A percentile compares a stretch with the other conserved stretches of the same genome.
These are phyloP conservation scores for Plicaturopsis crispa DNA, from an alignment of 768 basidiomycete species.

Conservation along the genomic window DNA sequence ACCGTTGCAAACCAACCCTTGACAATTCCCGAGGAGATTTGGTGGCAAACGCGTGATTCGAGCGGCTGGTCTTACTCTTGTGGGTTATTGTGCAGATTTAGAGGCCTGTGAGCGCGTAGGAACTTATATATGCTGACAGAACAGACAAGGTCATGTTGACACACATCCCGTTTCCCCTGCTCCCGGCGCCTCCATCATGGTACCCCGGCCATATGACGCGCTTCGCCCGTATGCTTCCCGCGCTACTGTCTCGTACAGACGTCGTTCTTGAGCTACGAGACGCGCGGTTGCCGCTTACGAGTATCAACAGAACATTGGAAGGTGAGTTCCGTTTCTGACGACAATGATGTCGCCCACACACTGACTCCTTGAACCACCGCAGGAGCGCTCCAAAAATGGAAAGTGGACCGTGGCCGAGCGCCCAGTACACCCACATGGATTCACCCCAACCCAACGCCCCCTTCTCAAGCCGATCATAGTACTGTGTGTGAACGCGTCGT, in stretches of 20 bases:
- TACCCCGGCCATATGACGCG: slow-evolving; percentile 94
- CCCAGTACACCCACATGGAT: too few relatives aligned
- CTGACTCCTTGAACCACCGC: slow-evolving; percentile 9
- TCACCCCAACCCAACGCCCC: too few relatives aligned
- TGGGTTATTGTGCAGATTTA: too few relatives aligned
- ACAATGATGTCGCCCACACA: not conserved
- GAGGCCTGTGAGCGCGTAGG: too few relatives aligned
- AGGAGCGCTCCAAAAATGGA: slow-evolving; percentile 66
- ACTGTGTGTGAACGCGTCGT: slow-evolving; percentile 76
- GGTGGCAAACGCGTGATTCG: too few relatives aligned
- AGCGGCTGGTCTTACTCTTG: too few relatives aligned
- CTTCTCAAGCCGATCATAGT: slow-evolving; percentile 29
- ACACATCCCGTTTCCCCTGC: slow-evolving; percentile 32
- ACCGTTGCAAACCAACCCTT: too few relatives aligned
- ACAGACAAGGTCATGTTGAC: slow-evolving; percentile 20
- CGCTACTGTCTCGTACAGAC: slow-evolving; percentile 72
- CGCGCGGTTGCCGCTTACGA: slow-evolving; percentile 86
- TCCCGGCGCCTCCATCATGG: slow-evolving; percentile 83
- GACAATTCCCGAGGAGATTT: too few relatives aligned
- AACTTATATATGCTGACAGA: not conserved
- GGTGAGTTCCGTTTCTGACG: too few relatives aligned
- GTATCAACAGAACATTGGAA: slow-evolving; percentile 88
- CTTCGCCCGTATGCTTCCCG: slow-evolving; percentile 71
- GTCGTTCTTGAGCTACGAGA: slow-evolving; percentile 94
- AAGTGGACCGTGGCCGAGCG: slow-evolving; percentile 57